Conservation (phyloP, 257 asterid species). For the Plantago major region DNA sequence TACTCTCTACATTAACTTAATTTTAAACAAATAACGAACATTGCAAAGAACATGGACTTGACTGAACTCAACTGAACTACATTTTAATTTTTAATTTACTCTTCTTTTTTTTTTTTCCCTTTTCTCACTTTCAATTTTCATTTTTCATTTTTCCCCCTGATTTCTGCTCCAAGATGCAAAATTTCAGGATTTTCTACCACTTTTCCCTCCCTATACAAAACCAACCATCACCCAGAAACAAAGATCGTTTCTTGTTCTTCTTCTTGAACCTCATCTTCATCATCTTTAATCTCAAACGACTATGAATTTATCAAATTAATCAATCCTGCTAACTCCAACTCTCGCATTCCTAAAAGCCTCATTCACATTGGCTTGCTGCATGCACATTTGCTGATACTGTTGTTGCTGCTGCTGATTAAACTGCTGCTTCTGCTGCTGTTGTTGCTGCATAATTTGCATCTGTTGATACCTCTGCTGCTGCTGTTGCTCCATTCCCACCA, state of each 20-base stretch:
- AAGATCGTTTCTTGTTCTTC: slow-evolving; percentile 32
- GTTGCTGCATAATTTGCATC: slow-evolving; percentile 20
- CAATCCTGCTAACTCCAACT: slow-evolving; percentile 44
- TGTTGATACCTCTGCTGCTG: slow-evolving; percentile 15
- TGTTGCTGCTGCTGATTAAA: slow-evolving; percentile 20
- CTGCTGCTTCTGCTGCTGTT: slow-evolving; percentile 12
- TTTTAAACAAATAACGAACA: no score
- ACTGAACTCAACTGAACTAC: neutral
- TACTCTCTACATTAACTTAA: no score
- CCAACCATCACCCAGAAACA: slow-evolving; percentile 28
- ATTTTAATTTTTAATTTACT: neutral
- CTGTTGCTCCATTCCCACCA: slow-evolving; percentile 44
- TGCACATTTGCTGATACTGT: slow-evolving; percentile 33
- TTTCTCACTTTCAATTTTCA: neutral
- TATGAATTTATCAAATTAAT: slow-evolving; percentile 11
- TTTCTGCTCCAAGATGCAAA: neutral
- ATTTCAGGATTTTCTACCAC: neutral
- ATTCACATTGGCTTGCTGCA: slow-evolving; percentile 42
- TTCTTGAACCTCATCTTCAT: neutral
- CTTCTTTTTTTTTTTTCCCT: neutral
- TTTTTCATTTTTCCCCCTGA: neutral
- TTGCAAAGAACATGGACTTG: neutral
- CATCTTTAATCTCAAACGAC: neutral
- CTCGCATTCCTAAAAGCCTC: slow-evolving; percentile 45
- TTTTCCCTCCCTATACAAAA: slow-evolving; percentile 23